Base-by-base conservation (phyloP, 164 flowering plant species). In the Chimonanthus salicifolius region DNA sequence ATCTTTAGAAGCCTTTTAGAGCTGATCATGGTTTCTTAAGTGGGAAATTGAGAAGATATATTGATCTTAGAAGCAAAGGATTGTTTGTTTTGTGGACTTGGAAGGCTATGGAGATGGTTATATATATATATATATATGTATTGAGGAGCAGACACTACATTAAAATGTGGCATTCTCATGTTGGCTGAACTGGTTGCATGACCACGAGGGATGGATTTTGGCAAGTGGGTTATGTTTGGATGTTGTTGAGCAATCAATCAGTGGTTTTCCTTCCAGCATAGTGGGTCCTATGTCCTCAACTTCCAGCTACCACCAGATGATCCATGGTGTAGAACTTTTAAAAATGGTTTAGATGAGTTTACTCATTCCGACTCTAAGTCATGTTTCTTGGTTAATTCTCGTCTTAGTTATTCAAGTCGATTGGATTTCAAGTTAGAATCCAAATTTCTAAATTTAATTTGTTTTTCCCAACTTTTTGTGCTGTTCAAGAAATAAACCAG, bases 1-100 rank as follows among this genome's bases (percentile, higher is more conserved):
- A 78, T 71, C 58, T 70, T 16, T 5, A 78, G 48, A 58, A 80
- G 74, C 44, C 49, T 76, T 67, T 63, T 76, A 43, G 74, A 62
- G 54, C 70, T 74, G 16, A 78, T 74, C 80, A 78, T 70, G 66
- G 63, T 15, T 46, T 16, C 18, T 9, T 60, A 4, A 6, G 70
- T 15, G 8, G 47, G 10, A 45, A 48, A 16, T n/a, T 63, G 6
- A 63, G 47, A 44, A 8, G 43, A 13, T 47, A 45, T 45, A 3
- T 10, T 11, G 68, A 44, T 45, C 68, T 66, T 46, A 11, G 47
- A 66, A 43, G 10, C 2, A 10, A 4, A 13, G 48, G 45, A 47
- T 10, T 8, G 10, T 15, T 11, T 33, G 68, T 65, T 65, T 44
- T 44, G 68, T 45, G 10, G 68, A 65, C 1, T 65, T 6, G 49